phyloP scores from a whole-genome alignment of 129 eudicot species.

The Chrysanthemum seticuspe region DNA sequence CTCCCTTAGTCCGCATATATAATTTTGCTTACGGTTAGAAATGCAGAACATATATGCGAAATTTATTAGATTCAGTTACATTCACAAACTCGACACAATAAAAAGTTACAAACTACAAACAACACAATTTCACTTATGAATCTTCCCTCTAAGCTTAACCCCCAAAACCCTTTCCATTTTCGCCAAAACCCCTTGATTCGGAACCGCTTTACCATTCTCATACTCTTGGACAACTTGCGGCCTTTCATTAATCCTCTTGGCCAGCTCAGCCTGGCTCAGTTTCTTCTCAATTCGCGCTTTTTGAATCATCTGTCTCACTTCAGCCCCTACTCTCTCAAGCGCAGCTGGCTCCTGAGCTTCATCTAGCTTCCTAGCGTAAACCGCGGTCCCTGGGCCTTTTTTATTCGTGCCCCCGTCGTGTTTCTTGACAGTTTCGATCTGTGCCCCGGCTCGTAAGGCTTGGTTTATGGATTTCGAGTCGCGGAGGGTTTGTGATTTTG shows the following conservation, averaged over 20 bases:
- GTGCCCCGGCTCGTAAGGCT: constrained; percentile 57
- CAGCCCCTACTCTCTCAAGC: constrained; percentile 41
- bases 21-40: too few species aligned
- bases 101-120: too few species aligned
- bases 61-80: too few species aligned
- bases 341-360: constrained; percentile 68
- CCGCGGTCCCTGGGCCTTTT: constrained; percentile 50
- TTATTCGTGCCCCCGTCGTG: constrained; percentile 55
- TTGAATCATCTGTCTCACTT: constrained; percentile 61
- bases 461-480: constrained; percentile 57
- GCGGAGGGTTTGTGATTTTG: constrained; percentile 47
- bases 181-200: constrained; percentile 56
- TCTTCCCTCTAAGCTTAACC: constrained; percentile 59
- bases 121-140: constrained; percentile 21
- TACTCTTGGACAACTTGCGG: constrained; percentile 77
- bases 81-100: too few species aligned
- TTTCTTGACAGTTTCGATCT: constrained; percentile 64
- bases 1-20: too few species aligned
- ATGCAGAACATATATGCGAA: too few species aligned
- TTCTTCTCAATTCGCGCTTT: constrained; percentile 67
- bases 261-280: constrained; percentile 65
- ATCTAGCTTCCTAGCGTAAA: constrained; percentile 61
- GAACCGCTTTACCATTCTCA: constrained; percentile 75
- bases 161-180: constrained; percentile 67
- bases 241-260: constrained; percentile 60